These are phyloP conservation scores for Turritis glabra DNA, from an alignment of 345 rosid genomes.

Conservation along the genomic window DNA sequence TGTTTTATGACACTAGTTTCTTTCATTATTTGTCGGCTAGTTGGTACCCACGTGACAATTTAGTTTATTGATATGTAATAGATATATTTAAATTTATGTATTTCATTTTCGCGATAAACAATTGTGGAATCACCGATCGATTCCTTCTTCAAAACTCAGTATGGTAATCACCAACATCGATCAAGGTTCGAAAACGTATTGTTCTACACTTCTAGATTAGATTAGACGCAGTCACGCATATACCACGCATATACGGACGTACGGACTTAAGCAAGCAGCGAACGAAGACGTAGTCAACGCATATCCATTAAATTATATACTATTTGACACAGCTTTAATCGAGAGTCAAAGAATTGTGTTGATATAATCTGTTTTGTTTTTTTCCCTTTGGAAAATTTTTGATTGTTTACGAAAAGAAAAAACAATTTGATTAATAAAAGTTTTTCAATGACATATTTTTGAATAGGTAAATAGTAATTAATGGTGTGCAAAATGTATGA, in stretches of 20 bases:
- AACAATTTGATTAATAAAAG: neutral
- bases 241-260: neutral
- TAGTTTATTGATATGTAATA: neutral
- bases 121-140: neutral
- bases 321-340: neutral
- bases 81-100: neutral
- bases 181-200: slow-evolving; percentile 1
- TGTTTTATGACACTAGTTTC: neutral
- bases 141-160: neutral
- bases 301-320: neutral
- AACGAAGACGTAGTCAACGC: neutral
- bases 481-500: neutral
- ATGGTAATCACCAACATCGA: neutral
- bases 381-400: neutral
- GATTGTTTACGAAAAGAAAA: neutral
- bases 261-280: neutral
- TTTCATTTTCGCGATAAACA: neutral
- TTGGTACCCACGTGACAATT: neutral
- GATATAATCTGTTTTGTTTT: neutral
- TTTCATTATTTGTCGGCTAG: neutral
- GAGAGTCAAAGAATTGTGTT: neutral
- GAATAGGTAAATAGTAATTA: neutral
- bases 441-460: neutral
- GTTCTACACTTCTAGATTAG: neutral
- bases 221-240: neutral